Conservation (phyloP, 805 yeast genomes). For the Zygotorulaspora florentina region DNA sequence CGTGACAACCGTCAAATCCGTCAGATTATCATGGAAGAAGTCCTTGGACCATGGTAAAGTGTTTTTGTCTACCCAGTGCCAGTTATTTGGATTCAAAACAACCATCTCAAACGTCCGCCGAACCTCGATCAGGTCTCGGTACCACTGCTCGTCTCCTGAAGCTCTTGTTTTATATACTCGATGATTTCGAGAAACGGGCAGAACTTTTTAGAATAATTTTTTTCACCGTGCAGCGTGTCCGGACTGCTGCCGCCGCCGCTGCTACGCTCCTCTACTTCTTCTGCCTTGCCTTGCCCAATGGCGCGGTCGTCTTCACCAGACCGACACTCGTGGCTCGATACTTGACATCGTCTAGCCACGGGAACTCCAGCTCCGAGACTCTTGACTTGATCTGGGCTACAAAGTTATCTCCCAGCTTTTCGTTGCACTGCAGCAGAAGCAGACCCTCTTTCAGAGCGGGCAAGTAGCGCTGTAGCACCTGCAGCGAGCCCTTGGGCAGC, state of each 20-base stretch:
- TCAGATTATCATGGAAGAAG: conserved; percentile 43
- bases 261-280: neutral
- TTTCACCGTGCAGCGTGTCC: neutral
- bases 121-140: neutral
- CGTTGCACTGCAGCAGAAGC: conserved; percentile 23
- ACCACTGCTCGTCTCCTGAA: neutral
- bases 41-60: conserved; percentile 60
- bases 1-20: conserved; percentile 16
- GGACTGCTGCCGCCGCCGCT: neutral
- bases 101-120: conserved; percentile 42
- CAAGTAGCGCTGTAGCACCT: conserved; percentile 10
- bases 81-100: conserved; percentile 67
- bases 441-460: conserved; percentile 19
- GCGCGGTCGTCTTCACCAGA: conserved; percentile 23
- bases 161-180: neutral
- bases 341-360: conserved; percentile 27
- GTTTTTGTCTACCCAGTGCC: conserved; percentile 74
- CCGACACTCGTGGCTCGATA: conserved; percentile 19
- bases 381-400: conserved; percentile 17
- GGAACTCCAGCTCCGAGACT: conserved; percentile 17
- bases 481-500: conserved; percentile 46
- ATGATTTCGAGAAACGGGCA: neutral
- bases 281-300: conserved; percentile 8
- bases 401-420: conserved; percentile 20
- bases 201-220: conserved; percentile 5